Evolutionary conservation across 495 filamentous ascomycete genomes (phyloP), one percentile per base, ranked within the genome.

Genomic region (Penicillium chermesinum): DNA sequence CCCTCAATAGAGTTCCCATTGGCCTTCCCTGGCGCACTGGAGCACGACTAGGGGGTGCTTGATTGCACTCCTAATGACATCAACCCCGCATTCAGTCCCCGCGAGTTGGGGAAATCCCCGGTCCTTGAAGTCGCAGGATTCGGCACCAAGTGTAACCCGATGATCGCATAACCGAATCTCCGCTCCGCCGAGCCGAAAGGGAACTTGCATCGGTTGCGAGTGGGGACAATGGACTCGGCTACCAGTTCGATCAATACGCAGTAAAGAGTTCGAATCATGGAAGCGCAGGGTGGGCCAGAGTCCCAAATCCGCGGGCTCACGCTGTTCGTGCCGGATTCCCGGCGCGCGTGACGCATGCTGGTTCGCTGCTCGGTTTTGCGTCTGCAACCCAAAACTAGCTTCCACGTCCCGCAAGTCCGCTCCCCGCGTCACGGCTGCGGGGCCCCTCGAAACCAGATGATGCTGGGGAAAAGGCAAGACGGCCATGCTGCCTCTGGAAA

Each of bases 151-250:
- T n/a, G n/a, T n/a, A n/a, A n/a, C n/a, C n/a, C n/a, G n/a, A n/a
- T n/a, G n/a, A n/a, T n/a, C n/a, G n/a, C 25, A 30, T 30, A 5
- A 30, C 25, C 25, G 25, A 30, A 16, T 20, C 52, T 60, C 57
- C 57, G 53, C 50, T 60, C 57, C 53, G 50, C 57, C 57, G 57
- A 60, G 49, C 57, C 57, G 57, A 60, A 35, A 41, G 33, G 18
- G n/a, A n/a, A n/a, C n/a, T n/a, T n/a, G n/a, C n/a, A n/a, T n/a
- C n/a, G n/a, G n/a, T n/a, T n/a, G n/a, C n/a, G n/a, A n/a, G n/a
- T n/a, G n/a, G n/a, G n/a, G 9, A 4, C 16, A 35, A 3, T 44
- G 27, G 15, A 15, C 15, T 22, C 22, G 25, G 5, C 10, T 30
- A 30, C 25, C 25, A 30, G 4, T 30, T 10, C 25, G 4, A 10